Percentiles rank a stretch among this genome's conserved stretches.
These are phyloP conservation scores for Haplosporangium sp. DNA, from an alignment of 371 early-diverging fungal genomes.

Conservation along the genomic window DNA sequence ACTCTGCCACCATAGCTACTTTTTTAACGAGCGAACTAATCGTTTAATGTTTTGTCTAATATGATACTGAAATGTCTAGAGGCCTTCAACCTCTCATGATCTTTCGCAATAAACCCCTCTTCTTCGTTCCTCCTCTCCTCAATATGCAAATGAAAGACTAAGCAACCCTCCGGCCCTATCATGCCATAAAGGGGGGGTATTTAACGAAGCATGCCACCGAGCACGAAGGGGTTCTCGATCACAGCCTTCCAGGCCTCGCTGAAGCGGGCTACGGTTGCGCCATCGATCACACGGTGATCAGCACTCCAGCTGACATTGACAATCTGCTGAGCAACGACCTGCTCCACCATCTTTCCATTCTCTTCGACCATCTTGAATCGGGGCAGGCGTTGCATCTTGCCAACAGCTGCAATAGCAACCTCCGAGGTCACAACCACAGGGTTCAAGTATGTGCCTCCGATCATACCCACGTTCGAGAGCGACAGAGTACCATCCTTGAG, in stretches of 20 bases:
- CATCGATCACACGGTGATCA: slow-evolving; percentile 98
- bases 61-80: neutral
- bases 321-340: slow-evolving; percentile 79
- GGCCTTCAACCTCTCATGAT: neutral
- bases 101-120: too few relatives aligned
- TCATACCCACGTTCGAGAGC: slow-evolving; percentile 93
- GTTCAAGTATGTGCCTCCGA: slow-evolving; percentile 92
- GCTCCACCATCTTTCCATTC: slow-evolving; percentile 61
- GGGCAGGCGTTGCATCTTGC: slow-evolving; percentile 86
- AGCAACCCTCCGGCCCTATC: neutral
- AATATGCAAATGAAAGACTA: neutral
- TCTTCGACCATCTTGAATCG: slow-evolving; percentile 75
- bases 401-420: slow-evolving; percentile 94
- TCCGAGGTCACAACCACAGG: slow-evolving; percentile 92
- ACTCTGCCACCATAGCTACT: too few relatives aligned
- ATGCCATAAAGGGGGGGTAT: neutral
- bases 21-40: too few relatives aligned
- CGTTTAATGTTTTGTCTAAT: neutral
- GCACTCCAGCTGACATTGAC: slow-evolving; percentile 92
- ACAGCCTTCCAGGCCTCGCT: slow-evolving; percentile 85
- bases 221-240: slow-evolving; percentile 83
- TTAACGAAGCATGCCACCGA: slow-evolving; percentile 70
- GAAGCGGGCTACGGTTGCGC: slow-evolving; percentile 96
- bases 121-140: too few relatives aligned
- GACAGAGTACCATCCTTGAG: slow-evolving; percentile 91